These are phyloP conservation scores for Oryza glumipatula DNA, from an alignment of 176 grass and related monocot species.

Conservation along the genomic window DNA sequence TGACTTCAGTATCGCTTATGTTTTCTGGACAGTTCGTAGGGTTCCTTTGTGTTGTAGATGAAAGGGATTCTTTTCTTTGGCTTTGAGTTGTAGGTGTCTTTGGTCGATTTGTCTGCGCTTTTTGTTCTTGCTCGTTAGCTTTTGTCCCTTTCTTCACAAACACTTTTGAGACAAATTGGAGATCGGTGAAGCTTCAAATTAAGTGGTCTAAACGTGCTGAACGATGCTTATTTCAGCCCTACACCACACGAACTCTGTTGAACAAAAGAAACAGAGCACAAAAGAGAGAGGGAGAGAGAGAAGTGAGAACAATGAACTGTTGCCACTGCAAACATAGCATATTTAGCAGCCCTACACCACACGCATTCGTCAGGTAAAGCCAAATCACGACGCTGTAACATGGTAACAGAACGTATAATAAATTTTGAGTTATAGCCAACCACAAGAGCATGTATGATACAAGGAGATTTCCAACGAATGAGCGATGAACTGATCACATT, in stretches of 20 bases:
- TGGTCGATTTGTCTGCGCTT: slow-evolving; percentile 25
- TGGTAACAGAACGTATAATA: not conserved
- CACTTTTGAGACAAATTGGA: slow-evolving; percentile 33
- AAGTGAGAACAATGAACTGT: not conserved
- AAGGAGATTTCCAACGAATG: slow-evolving; percentile 37
- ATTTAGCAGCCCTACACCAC: not conserved
- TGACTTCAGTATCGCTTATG: not conserved
- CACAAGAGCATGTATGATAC: slow-evolving; percentile 38
- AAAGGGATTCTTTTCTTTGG: slow-evolving; percentile 74
- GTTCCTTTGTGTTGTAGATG: not conserved
- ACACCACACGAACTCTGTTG: too few relatives aligned
- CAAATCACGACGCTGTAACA: not conserved
- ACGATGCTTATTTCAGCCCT: too few relatives aligned
- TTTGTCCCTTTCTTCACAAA: slow-evolving; percentile 58
- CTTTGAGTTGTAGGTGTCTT: slow-evolving; percentile 30
- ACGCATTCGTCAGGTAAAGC: not conserved
- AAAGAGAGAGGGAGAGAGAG: too few relatives aligned
- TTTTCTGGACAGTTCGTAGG: not conserved
- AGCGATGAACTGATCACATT: not conserved
- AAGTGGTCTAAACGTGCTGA: not conserved
- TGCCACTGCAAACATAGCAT: slow-evolving; percentile 9
- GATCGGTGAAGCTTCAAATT: not conserved
- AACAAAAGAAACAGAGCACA: too few relatives aligned
- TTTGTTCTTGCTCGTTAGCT: slow-evolving; percentile 40
- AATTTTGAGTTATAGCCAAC: slow-evolving; percentile 26